Evolutionary conservation across 1,139 yeast species (phyloP), one percentile per base, ranked within the genome.

Genomic region (Pichia sp.): DNA sequence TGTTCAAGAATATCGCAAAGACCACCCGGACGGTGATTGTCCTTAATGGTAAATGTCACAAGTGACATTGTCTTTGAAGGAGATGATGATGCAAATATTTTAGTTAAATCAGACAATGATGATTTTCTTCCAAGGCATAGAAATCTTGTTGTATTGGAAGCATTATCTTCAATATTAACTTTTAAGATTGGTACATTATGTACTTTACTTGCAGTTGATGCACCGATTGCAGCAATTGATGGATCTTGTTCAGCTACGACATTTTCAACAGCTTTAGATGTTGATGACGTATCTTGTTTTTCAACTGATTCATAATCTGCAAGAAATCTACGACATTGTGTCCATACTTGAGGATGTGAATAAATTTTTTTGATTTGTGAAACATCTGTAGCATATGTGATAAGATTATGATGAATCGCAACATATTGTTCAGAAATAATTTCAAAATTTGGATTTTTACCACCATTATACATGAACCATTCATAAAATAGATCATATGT

Each of bases 281-380:
- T 92, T 0, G 96, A 86, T 3, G 76, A 70, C 1, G 82, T 73
- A 62, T 89, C 96, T 10, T 83, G 67, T 49, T 63, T 71, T 40
- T 71, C 28, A 6, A 26, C 28, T 6, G 9, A 9, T 16, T 16
- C 16, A 16, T 16, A 16, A 16, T 16, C 16, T 16, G 16, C 16
- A 16, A 84, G 60, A 60, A 80, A 82, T 11, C 68, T 62, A 3
- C 75, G 70, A 38, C 87, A 82, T 61, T 92, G 98, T 4, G 97
- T 95, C 98, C 98, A 92, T 0, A 89, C 98, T 61, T 92, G 98
- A 4, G 98, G 97, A 63, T 92, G 98, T 3, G 96, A 84, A 65
- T 86, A 86, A 26, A 92, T 73, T 34, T 73, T 76, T 16, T 66
- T 65, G 43, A 82, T 72, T 20, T 73, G 62, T 1, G 66, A 57